Percentiles rank a stretch among this genome's conserved stretches.
Conservation (phyloP, 306 rosid species). For the Vigna trinervia region DNA sequence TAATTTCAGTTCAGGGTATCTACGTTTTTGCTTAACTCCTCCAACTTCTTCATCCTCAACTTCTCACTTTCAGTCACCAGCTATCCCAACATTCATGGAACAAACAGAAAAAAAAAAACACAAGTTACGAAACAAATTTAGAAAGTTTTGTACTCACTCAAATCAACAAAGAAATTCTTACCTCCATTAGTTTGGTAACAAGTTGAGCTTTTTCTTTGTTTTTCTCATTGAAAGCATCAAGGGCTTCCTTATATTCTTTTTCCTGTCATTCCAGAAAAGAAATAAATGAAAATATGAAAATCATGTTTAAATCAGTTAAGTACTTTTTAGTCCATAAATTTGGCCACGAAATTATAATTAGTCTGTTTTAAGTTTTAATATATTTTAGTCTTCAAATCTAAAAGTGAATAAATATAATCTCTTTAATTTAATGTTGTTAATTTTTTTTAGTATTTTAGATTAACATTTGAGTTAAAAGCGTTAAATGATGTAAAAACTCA, state of each 20-base stretch:
- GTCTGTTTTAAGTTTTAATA: too few relatives aligned
- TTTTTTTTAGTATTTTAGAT: too few relatives aligned
- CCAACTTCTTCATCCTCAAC: conserved; percentile 98
- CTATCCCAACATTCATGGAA: conserved; percentile 38
- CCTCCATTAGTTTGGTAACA: conserved; percentile 79
- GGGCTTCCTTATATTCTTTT: conserved; percentile 91
- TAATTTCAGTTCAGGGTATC: conserved; percentile 62
- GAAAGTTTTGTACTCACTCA: background rate
- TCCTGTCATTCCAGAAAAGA: conserved; percentile 57
- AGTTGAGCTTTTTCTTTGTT: conserved; percentile 91
- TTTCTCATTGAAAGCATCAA: conserved; percentile 95
- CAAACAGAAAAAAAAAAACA: background rate
- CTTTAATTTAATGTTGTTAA: too few relatives aligned
- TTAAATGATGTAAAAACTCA: too few relatives aligned
- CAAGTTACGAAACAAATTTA: conserved; percentile 20
- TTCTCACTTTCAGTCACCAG: conserved; percentile 82
- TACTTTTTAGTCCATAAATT: too few relatives aligned
- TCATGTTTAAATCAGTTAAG: too few relatives aligned
- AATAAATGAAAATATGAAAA: too few relatives aligned
- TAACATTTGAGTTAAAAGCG: too few relatives aligned
- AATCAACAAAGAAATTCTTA: conserved; percentile 21
- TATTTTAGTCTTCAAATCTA: too few relatives aligned
- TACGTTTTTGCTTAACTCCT: conserved; percentile 89
- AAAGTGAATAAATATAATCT: too few relatives aligned
- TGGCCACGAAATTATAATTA: too few relatives aligned